These are phyloP conservation scores for Sporothrix mexicana DNA, from an alignment of 2,329 filamentous ascomycete genomes.

Conservation along the genomic window DNA sequence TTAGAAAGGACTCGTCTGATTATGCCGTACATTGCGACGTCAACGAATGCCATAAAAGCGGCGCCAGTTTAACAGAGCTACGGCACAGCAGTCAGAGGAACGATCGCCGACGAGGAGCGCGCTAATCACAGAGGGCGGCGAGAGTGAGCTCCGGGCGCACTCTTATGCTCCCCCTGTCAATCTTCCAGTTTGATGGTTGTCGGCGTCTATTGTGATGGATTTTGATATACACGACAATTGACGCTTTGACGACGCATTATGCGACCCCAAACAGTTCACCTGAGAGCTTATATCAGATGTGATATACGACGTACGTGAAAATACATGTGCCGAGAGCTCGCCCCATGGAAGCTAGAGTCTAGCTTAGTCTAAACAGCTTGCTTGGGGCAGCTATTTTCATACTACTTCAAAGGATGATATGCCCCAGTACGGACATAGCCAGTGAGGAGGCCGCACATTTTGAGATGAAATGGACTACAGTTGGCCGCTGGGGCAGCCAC, in stretches of 20 bases:
- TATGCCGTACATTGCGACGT: background rate
- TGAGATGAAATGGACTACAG: conserved; percentile 17
- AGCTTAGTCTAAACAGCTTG: background rate
- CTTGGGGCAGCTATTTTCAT: background rate
- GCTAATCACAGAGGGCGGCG: background rate
- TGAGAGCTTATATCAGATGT: too few species aligned
- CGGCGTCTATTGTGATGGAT: too few species aligned
- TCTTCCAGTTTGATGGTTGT: background rate
- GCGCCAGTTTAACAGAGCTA: background rate
- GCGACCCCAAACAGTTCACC: too few species aligned
- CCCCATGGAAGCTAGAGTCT: background rate
- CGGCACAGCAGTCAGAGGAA: conserved; percentile 4
- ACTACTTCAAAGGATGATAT: background rate
- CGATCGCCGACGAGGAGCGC: background rate
- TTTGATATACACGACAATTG: too few species aligned
- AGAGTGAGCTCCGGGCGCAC: background rate
- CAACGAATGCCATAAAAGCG: background rate
- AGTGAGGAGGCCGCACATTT: background rate
- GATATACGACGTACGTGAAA: too few species aligned
- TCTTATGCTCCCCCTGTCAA: background rate
- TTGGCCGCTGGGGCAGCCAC: background rate
- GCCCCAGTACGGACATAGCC: background rate
- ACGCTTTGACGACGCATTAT: too few species aligned
- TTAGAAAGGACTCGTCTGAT: background rate
- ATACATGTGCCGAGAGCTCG: background rate